Conservation (phyloP, 2,329 filamentous ascomycete genomes). For the Fusarium mexicanum region DNA sequence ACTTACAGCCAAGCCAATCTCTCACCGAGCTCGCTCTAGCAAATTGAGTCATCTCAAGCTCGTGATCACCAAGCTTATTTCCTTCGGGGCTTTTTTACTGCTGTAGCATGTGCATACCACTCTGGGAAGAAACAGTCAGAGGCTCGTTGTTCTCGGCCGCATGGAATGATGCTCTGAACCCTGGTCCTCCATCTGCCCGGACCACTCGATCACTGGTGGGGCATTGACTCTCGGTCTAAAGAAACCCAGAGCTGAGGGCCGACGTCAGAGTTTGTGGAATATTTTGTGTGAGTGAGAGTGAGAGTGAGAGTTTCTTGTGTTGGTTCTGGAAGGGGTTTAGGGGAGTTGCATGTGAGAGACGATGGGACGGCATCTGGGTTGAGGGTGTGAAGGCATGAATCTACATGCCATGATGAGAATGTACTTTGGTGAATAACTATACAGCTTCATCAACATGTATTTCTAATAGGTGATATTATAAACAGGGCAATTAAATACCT, state of each 20-base stretch:
- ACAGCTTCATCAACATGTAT: neutral
- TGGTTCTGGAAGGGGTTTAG: neutral
- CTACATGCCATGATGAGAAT: neutral
- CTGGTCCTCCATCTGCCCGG: constrained; percentile 45
- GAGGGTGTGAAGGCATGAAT: constrained; percentile 15
- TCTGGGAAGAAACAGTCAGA: neutral
- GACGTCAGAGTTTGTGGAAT: constrained; percentile 28
- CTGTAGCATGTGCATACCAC: constrained; percentile 10
- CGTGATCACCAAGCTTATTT: constrained; percentile 5
- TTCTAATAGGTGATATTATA: too few relatives aligned
- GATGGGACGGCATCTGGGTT: neutral
- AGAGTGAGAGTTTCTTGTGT: neutral
- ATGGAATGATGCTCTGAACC: constrained; percentile 38
- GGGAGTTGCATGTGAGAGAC: constrained; percentile 18
- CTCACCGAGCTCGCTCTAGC: constrained; percentile 14
- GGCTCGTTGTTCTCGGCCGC: constrained; percentile 29
- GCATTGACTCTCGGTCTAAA: constrained; percentile 3
- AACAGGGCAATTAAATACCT: too few relatives aligned
- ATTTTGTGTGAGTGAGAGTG: neutral
- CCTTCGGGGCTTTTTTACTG: neutral
- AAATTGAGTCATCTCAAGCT: constrained; percentile 10
- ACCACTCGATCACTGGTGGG: constrained; percentile 22
- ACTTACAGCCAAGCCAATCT: constrained; percentile 11
- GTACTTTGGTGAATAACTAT: neutral
- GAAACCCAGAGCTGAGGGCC: constrained; percentile 15